Percentiles rank a stretch among this genome's conserved stretches.
Conservation (phyloP, 139 green algal species). For the Coelastrella sp. region DNA sequence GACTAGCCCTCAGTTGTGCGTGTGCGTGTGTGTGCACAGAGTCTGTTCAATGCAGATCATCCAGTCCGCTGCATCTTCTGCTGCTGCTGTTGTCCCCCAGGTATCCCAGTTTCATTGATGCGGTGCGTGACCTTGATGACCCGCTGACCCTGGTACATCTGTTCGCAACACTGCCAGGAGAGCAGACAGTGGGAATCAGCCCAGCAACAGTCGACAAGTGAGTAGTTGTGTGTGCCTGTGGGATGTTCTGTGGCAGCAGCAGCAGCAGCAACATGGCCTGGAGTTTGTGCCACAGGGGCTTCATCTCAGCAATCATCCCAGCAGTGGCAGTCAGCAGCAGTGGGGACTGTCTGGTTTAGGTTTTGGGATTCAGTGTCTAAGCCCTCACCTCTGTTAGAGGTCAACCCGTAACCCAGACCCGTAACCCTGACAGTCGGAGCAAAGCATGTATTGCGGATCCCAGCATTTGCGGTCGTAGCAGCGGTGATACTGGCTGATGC, state of each 20-base stretch:
- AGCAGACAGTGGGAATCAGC: conserved; percentile 68
- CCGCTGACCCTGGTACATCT: conserved; percentile 96
- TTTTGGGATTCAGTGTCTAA: too few species aligned
- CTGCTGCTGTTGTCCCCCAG: conserved; percentile 57
- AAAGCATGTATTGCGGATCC: too few species aligned
- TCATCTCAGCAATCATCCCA: too few species aligned
- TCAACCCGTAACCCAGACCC: too few species aligned
- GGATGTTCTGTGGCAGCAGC: not conserved
- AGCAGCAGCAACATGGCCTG: conserved; percentile 3
- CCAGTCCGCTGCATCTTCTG: not conserved
- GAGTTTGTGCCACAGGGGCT: too few species aligned
- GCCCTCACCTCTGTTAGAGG: too few species aligned
- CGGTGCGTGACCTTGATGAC: conserved; percentile 98
- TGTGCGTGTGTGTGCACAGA: too few species aligned
- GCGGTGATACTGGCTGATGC: too few species aligned
- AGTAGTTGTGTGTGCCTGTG: not conserved
- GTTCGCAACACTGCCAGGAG: conserved; percentile 94
- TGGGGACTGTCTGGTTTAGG: too few species aligned
- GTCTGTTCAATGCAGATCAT: not conserved
- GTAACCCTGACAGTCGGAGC: too few species aligned
- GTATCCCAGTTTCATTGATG: conserved; percentile 98
- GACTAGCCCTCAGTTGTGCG: too few species aligned
- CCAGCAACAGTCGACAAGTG: conserved; percentile 46
- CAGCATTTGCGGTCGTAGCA: too few species aligned
- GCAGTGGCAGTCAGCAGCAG: not conserved